Base-by-base conservation (phyloP, 441 rosid genomes). In the Jatropha multifida region DNA sequence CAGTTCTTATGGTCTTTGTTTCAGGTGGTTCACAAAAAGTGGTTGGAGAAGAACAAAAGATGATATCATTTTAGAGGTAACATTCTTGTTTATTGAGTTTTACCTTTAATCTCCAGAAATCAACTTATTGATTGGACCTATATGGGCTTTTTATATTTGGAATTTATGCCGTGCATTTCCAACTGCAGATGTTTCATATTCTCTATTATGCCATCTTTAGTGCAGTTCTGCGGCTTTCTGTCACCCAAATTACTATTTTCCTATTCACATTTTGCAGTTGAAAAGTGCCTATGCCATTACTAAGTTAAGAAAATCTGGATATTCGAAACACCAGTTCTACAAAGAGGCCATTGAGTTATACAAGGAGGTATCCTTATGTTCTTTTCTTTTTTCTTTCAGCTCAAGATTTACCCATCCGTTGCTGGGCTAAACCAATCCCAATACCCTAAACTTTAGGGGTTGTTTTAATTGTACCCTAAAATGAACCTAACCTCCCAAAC, bases 11-110 rank as follows among this genome's bases (percentile, higher is more conserved):
- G 32, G 77, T 68, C 69, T 75, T 72, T 69, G 64, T 80, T 32
- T 71, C 83, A 95, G 98, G 82, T 95, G 88, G 89, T 92, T 95
- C 77, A 95, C 97, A 69, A 88, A 78, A 85, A 71, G 82, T 63
- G 99, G 98, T 74, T 93, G 99, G 99, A 78, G 67, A 83, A 90
- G 97, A 88, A 93, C 98, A 7, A 93, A 93, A 86, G 94, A 88
- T 3, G 97, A 95, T 74, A 52, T 90, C 65, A 72, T 90, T 56
- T 49, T 88, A 44, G 95, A 95, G 97, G 98, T 95, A 69, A 75
- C 67, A 7, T 51, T 65, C 23, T 67, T 72, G 66, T 54, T 52
- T 58, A 10, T 77, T 78, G 42, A 42, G 38, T 64, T 70, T 63
- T 69, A 40, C 61, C 37, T 11, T 42, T 17, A 51, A 41, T 59